Evolutionary conservation across 345 rosid species (phyloP), one percentile per base, ranked within the genome.

Genomic region (Eucalyptus curtisii): DNA sequence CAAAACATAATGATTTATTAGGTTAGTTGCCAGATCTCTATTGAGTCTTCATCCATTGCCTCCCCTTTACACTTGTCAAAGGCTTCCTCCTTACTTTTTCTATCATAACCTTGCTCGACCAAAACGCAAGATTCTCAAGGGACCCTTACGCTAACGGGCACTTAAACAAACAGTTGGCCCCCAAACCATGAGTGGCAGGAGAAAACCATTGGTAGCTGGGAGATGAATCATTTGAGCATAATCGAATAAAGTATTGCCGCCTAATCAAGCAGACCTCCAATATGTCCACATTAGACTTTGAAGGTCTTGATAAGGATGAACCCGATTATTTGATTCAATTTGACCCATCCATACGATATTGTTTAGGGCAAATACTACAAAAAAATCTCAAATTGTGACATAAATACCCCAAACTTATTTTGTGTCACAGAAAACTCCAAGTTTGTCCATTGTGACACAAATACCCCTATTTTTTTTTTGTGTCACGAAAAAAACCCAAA

Each of bases 321-420:
- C 44, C 24, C 0, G 2, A 33, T 33, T 17, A 68, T 33, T 33
- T 4, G 1, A 17, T 68, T 4, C 4, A 68, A 68, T 31, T 68
- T 16, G 80, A 8, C 24, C 42, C 11, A 68, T 24, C 0, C 10
- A 68, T 31, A 31, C 1, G 0, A 15, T 68, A 16, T 68, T 16
- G 10, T 68, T 55, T 55, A 53, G 2, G 25, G 25, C 11, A 53
- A 20, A 53, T 53, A 8, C 27, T 22, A 55, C 11, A 50, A 55
- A 55, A 53, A 22, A 55, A 53, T 55, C 59, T 55, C 27, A 2
- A 55, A 22, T 55, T 2, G 5, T 55, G 59, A 3, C 0, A 9
- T 22, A 55, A 55, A 55, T 55, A 55, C 25, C 5, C 59, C 5
- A 22, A 22, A 55, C 0, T 55, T 55, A 55, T 22, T 55, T 53